Percentiles rank a stretch among this genome's conserved stretches.
phyloP scores from a whole-genome alignment of 768 basidiomycete species.

The Serendipita vermifera region DNA sequence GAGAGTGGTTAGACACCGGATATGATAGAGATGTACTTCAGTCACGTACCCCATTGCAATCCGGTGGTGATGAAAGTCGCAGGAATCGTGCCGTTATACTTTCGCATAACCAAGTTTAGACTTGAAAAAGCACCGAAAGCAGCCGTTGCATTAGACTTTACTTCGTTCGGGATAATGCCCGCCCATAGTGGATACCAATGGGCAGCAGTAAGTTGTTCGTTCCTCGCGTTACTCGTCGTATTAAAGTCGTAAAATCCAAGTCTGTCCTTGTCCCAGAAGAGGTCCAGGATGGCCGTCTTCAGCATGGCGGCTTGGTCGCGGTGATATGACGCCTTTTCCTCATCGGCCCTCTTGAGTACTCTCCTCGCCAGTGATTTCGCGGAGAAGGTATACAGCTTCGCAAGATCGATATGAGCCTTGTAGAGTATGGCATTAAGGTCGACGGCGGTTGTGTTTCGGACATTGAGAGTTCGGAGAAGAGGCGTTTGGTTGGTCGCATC shows the following conservation, averaged over 20 bases:
- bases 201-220: conserved; percentile 55
- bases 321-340: conserved; percentile 32
- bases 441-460: conserved; percentile 55
- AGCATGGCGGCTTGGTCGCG: conserved; percentile 41
- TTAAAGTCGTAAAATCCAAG: conserved; percentile 92
- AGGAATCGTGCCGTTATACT: conserved; percentile 81
- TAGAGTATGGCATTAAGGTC: conserved; percentile 80
- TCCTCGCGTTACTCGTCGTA: conserved; percentile 50
- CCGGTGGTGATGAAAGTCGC: conserved; percentile 66
- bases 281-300: conserved; percentile 63
- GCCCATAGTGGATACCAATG: conserved; percentile 81
- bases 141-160: conserved; percentile 41
- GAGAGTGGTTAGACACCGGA: neutral
- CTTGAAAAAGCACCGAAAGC: conserved; percentile 64
- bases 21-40: conserved; percentile 1
- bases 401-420: conserved; percentile 47
- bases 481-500: conserved; percentile 32
- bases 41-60: conserved; percentile 49
- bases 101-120: conserved; percentile 52
- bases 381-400: conserved; percentile 37
- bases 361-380: neutral
- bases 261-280: conserved; percentile 71
- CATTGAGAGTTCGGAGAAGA: conserved; percentile 56
- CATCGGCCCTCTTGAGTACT: neutral
- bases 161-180: conserved; percentile 64